Evolutionary conservation across 345 rosid species (phyloP).

Genomic region (Moringa oleifera): DNA sequence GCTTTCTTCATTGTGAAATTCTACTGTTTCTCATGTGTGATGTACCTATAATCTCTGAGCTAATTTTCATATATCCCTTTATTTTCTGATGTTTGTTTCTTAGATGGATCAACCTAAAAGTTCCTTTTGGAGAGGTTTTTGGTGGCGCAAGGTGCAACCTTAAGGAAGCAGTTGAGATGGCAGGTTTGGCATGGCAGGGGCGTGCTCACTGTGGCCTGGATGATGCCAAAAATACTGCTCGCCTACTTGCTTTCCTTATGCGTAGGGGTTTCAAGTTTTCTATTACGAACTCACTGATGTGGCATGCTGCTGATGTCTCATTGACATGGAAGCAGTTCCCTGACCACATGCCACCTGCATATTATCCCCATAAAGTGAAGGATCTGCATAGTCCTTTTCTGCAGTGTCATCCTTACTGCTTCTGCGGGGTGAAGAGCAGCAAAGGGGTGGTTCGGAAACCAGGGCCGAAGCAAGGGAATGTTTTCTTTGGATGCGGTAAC

Average conservation of each 20-base stretch:
- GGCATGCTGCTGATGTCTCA: constrained; percentile 25
- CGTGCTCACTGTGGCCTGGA: constrained; percentile 51
- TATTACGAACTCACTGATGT: constrained; percentile 43
- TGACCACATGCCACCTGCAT: constrained; percentile 12
- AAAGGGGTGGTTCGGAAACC: constrained; percentile 44
- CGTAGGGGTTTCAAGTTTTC: constrained; percentile 38
- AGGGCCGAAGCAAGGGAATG: constrained; percentile 41
- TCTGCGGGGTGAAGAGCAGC: constrained; percentile 46
- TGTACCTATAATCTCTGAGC: background rate
- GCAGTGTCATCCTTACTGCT: constrained; percentile 33
- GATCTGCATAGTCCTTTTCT: constrained; percentile 20
- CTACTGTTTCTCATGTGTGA: background rate
- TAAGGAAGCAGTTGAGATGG: constrained; percentile 45
- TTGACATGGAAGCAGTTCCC: constrained; percentile 20
- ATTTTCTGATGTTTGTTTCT: background rate
- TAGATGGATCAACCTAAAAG: constrained; percentile 57
- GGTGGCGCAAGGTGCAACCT: constrained; percentile 38
- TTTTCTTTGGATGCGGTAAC: constrained; percentile 51
- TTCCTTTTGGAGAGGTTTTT: constrained; percentile 43
- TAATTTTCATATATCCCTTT: too few relatives aligned
- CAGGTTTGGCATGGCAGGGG: constrained; percentile 50
- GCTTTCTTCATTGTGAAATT: background rate
- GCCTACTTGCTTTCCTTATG: constrained; percentile 39
- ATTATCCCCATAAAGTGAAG: constrained; percentile 20
- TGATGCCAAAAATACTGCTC: constrained; percentile 56